A percentile compares a stretch with the other conserved stretches of the same genome.
Conservation (phyloP, 2,329 filamentous ascomycete species). For the Biscogniauxia marginata region DNA sequence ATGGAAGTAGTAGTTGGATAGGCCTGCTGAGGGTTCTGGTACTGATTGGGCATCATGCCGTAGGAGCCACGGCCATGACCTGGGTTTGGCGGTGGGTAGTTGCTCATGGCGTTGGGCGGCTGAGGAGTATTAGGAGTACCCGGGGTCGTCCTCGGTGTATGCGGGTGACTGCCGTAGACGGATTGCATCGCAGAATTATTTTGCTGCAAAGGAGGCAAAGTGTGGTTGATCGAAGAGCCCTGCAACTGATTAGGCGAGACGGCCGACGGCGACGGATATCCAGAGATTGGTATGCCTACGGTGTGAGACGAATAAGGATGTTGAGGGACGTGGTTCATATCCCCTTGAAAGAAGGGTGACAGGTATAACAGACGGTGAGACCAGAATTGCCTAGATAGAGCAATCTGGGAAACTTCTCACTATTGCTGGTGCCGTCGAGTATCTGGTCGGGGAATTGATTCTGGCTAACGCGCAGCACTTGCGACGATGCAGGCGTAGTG, state of each 20-base stretch:
- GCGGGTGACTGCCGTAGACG: conserved; percentile 58
- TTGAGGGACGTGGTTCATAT: conserved; percentile 51
- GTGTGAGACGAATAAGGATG: conserved; percentile 53
- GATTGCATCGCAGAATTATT: conserved; percentile 49
- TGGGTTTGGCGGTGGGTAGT: conserved; percentile 30
- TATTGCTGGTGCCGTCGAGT: conserved; percentile 8
- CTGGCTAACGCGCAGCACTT: conserved; percentile 4
- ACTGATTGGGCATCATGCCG: conserved; percentile 54
- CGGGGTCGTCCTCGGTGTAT: conserved; percentile 59
- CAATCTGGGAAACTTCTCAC: conserved; percentile 22
- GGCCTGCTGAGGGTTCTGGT: conserved; percentile 52
- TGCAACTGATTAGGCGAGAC: conserved; percentile 53
- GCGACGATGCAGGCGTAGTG: conserved; percentile 4
- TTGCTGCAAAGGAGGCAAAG: conserved; percentile 54
- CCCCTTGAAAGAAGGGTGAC: conserved; percentile 32
- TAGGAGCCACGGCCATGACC: conserved; percentile 47
- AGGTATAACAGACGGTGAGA: conserved; percentile 20
- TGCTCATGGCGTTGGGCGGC: conserved; percentile 50
- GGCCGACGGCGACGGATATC: conserved; percentile 52
- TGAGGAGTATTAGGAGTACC: conserved; percentile 63
- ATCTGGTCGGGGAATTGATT: background rate
- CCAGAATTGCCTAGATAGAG: conserved; percentile 24
- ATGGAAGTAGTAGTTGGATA: conserved; percentile 59
- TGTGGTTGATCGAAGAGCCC: conserved; percentile 49
- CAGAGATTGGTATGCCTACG: conserved; percentile 53